These are phyloP conservation scores for Chaetomium fimeti DNA, from an alignment of 495 filamentous ascomycete species.

Conservation along the genomic window DNA sequence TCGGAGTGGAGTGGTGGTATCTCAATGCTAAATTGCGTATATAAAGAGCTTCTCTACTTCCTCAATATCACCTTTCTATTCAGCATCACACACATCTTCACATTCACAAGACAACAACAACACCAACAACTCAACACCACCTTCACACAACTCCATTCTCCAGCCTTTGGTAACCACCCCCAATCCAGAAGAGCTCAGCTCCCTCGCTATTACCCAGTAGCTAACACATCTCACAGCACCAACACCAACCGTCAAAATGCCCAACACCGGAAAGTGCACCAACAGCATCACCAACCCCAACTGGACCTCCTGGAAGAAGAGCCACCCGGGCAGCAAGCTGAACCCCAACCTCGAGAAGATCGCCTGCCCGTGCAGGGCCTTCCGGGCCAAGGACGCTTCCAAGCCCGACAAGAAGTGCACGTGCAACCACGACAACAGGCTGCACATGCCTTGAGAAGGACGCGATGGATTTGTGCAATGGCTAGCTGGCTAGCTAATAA, in stretches of 20 bases:
- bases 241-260: not conserved
- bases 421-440: slow-evolving; percentile 1
- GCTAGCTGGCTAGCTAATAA: no score
- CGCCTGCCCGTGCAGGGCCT: not conserved
- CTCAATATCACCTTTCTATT: no score
- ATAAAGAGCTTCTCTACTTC: no score
- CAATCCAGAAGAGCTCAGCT: not conserved
- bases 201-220: not conserved
- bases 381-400: not conserved
- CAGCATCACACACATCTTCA: no score
- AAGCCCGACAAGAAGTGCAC: not conserved
- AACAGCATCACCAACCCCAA: not conserved
- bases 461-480: no score
- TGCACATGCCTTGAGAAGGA: no score
- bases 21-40: no score
- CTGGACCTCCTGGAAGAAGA: not conserved
- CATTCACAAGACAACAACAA: no score
- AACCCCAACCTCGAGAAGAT: not conserved
- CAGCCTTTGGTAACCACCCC: no score
- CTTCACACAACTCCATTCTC: no score
- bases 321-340: not conserved
- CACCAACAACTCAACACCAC: no score
- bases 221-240: not conserved
- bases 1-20: no score
- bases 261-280: not conserved